Conservation (phyloP, 2,329 filamentous ascomycete genomes). For the Penicillium sp. region DNA sequence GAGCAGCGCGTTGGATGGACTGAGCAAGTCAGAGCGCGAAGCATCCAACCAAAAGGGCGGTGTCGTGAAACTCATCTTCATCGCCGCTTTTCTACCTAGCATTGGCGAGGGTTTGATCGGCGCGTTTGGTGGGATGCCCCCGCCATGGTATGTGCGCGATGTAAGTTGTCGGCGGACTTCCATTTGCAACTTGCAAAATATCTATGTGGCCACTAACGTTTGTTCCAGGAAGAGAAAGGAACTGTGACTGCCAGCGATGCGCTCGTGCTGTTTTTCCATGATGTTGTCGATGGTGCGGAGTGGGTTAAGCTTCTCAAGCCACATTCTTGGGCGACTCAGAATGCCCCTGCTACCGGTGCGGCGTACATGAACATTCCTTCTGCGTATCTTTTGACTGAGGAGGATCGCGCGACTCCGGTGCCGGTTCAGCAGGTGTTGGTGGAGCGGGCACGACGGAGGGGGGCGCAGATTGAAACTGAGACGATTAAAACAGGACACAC, state of each 20-base stretch:
- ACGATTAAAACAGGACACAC: slow-evolving; percentile 23
- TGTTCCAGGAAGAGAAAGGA: slow-evolving; percentile 14
- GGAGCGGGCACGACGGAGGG: slow-evolving; percentile 21
- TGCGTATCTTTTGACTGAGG: slow-evolving; percentile 24
- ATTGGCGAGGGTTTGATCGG: slow-evolving; percentile 26
- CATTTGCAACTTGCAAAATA: neutral
- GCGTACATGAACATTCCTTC: slow-evolving; percentile 23
- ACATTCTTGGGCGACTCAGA: slow-evolving; percentile 26
- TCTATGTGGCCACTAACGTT: neutral
- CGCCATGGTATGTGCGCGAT: slow-evolving; percentile 26
- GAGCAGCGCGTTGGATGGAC: slow-evolving; percentile 28
- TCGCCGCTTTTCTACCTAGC: slow-evolving; percentile 29
- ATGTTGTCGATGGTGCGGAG: slow-evolving; percentile 22
- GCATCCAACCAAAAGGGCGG: slow-evolving; percentile 25
- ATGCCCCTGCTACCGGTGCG: slow-evolving; percentile 20
- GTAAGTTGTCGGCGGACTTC: slow-evolving; percentile 14
- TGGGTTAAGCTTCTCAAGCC: slow-evolving; percentile 26
- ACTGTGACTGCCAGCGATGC: slow-evolving; percentile 23
- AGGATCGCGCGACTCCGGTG: slow-evolving; percentile 26
- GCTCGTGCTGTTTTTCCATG: slow-evolving; percentile 25
- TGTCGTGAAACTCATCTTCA: slow-evolving; percentile 28
- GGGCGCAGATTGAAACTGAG: slow-evolving; percentile 25
- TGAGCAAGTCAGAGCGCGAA: slow-evolving; percentile 25
- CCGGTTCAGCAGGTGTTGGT: slow-evolving; percentile 27
- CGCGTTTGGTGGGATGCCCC: slow-evolving; percentile 23